A percentile compares a stretch with the other conserved stretches of the same genome.
Evolutionary conservation across 192 early-diverging fungal genomes (phyloP).

Genomic region (Ambispora gerdemannii): DNA sequence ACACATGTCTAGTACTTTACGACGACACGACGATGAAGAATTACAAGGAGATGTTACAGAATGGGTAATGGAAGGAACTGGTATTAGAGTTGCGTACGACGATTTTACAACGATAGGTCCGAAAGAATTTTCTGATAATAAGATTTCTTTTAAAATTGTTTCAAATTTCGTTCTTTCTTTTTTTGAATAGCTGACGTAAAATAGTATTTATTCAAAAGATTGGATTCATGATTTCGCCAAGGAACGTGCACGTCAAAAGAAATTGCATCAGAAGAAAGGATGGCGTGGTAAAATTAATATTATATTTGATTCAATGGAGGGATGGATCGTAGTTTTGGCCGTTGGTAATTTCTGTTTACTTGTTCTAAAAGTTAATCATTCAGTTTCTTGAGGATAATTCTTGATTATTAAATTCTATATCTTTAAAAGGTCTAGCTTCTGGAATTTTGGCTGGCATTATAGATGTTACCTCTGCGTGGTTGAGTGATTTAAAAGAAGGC

Average conservation of each 20-base stretch:
- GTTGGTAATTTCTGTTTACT: slow-evolving; percentile 49
- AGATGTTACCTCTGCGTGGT: slow-evolving; percentile 74
- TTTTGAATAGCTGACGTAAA: too few relatives aligned
- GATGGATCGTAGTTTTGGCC: slow-evolving; percentile 79
- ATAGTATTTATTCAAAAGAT: slow-evolving; percentile 61
- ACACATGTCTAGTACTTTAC: slow-evolving; percentile 17
- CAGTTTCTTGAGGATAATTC: slow-evolving; percentile 31
- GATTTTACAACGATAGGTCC: slow-evolving; percentile 65
- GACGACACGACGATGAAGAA: slow-evolving; percentile 27
- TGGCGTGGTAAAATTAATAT: slow-evolving; percentile 57
- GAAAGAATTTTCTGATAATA: not conserved
- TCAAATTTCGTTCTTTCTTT: not conserved
- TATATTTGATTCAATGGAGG: slow-evolving; percentile 73
- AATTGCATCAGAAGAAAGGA: slow-evolving; percentile 53
- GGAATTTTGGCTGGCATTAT: slow-evolving; percentile 68
- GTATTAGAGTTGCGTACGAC: slow-evolving; percentile 46
- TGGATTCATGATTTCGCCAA: slow-evolving; percentile 89
- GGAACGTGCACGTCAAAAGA: slow-evolving; percentile 69
- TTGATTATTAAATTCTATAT: slow-evolving; percentile 42
- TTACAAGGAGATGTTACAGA: slow-evolving; percentile 39
- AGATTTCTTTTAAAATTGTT: not conserved
- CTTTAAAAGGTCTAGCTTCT: slow-evolving; percentile 43
- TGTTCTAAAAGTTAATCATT: not conserved
- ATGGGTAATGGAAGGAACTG: slow-evolving; percentile 46
- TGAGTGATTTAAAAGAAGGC: slow-evolving; percentile 80